These are phyloP conservation scores for Drechslerella stenobrocha DNA, from an alignment of 2,329 filamentous ascomycete genomes.

Conservation along the genomic window DNA sequence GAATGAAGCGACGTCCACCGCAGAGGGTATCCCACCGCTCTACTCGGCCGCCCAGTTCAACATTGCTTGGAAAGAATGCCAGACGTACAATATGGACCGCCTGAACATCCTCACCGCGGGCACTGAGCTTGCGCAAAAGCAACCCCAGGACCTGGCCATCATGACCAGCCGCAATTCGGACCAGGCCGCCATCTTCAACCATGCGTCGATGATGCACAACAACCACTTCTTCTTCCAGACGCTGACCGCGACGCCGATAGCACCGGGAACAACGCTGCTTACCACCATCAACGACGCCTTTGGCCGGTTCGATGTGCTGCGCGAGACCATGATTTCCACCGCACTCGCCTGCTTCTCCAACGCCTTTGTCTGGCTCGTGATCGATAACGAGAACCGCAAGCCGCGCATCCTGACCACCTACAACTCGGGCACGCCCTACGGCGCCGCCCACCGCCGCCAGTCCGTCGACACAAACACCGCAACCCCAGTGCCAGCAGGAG, in stretches of 20 bases:
- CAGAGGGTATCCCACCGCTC: constrained; percentile 69
- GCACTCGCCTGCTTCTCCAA: constrained; percentile 93
- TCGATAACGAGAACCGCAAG: constrained; percentile 59
- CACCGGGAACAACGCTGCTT: constrained; percentile 64
- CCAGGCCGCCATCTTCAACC: constrained; percentile 83
- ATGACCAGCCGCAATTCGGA: constrained; percentile 76
- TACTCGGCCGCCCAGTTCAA: constrained; percentile 71
- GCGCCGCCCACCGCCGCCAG: constrained; percentile 75
- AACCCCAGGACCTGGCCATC: constrained; percentile 70
- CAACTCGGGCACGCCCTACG: constrained; percentile 85
- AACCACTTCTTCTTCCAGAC: constrained; percentile 78
- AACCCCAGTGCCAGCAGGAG: constrained; percentile 53
- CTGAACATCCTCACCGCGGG: constrained; percentile 75
- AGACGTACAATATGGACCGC: constrained; percentile 71
- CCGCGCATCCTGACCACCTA: constrained; percentile 81
- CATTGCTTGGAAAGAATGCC: constrained; percentile 81
- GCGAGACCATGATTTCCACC: constrained; percentile 75
- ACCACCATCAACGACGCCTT: constrained; percentile 70
- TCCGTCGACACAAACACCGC: constrained; percentile 70
- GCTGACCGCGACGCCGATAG: constrained; percentile 55
- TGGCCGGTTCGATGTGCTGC: constrained; percentile 79
- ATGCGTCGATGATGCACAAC: constrained; percentile 95
- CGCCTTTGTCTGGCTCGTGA: constrained; percentile 94
- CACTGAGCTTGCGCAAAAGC: constrained; percentile 65
- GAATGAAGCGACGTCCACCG: constrained; percentile 2